Conservation (phyloP, 192 early-diverging fungal species). For the Glomus cerebriforme region DNA sequence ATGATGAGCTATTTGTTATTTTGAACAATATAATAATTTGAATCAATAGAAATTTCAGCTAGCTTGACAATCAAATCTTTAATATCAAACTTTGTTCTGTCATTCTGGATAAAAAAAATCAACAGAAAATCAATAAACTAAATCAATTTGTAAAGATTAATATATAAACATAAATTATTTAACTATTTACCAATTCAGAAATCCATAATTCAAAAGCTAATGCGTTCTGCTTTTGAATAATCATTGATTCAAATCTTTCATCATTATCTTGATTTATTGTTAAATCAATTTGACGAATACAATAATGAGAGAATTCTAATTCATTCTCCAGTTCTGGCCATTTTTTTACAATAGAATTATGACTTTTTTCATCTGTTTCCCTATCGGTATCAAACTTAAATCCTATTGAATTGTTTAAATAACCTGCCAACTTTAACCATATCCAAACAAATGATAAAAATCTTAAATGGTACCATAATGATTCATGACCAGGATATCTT, state of each 20-base stretch:
- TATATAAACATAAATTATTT: not conserved
- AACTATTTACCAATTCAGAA: conserved; percentile 12
- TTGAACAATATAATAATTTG: not conserved
- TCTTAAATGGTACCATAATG: conserved; percentile 55
- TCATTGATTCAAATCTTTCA: too few species aligned
- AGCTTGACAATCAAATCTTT: not conserved
- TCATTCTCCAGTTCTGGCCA: conserved; percentile 8
- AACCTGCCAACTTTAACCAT: conserved; percentile 32
- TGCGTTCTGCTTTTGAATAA: conserved; percentile 2
- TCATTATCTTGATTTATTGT: not conserved
- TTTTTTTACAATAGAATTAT: not conserved
- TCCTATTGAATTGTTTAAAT: not conserved
- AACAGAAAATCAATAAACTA: not conserved
- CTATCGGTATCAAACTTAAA: too few species aligned
- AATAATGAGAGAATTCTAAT: not conserved
- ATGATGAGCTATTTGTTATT: not conserved
- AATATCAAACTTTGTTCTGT: not conserved
- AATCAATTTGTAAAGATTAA: not conserved
- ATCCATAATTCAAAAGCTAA: conserved; percentile 21
- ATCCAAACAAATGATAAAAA: conserved; percentile 40
- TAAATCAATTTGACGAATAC: not conserved
- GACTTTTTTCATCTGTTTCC: not conserved
- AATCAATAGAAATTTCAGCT: not conserved
- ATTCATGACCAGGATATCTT: conserved; percentile 54
- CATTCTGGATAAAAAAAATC: not conserved